Conservation (phyloP, 1,139 yeast species). For the Saccharomyces hybrid region DNA sequence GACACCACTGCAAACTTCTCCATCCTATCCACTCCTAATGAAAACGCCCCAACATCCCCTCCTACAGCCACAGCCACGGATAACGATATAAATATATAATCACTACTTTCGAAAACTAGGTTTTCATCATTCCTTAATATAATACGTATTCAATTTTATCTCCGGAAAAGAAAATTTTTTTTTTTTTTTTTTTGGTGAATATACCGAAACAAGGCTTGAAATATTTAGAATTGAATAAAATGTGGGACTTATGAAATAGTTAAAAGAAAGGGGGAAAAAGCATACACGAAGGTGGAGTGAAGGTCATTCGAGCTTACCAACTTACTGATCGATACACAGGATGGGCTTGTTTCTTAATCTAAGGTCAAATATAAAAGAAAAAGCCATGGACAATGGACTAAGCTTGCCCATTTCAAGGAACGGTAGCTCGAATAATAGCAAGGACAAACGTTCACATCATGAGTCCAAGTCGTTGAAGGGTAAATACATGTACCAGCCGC, state of each 20-base stretch:
- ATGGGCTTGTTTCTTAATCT: neutral
- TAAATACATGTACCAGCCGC: neutral
- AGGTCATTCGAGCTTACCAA: neutral
- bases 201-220: neutral
- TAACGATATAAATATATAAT: neutral
- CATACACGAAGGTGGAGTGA: neutral
- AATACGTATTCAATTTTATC: neutral
- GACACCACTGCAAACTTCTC: neutral
- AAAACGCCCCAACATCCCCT: neutral
- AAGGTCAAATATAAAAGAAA: neutral
- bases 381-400: neutral
- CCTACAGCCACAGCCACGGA: neutral
- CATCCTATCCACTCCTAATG: neutral
- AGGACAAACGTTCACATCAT: neutral
- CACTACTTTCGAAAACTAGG: neutral
- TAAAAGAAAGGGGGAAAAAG: neutral
- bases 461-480: neutral
- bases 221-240: neutral
- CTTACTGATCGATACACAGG: neutral
- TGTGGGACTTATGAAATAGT: neutral
- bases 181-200: neutral
- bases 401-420: neutral
- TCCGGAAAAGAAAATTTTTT: neutral
- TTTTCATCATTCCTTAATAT: neutral
- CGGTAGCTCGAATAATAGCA: neutral